phyloP scores from a whole-genome alignment of 2,329 filamentous ascomycete genomes.

The Ophiostoma sp. region DNA sequence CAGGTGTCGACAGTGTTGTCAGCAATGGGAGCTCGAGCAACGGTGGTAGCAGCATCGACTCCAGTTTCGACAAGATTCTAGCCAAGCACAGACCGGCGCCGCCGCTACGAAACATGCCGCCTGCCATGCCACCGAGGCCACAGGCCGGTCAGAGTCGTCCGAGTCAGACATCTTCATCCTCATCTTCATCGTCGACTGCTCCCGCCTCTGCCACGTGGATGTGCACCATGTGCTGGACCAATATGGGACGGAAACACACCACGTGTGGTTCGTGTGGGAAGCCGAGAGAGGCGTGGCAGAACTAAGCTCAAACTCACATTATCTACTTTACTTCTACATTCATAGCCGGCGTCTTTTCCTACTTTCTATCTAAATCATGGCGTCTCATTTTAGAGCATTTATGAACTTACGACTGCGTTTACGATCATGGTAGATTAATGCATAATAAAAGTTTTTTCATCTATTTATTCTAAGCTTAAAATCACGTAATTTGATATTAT shows the following conservation, averaged over 20 bases:
- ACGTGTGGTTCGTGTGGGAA: constrained; percentile 56
- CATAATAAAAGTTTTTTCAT: neutral
- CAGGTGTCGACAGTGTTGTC: neutral
- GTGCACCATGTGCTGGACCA: constrained; percentile 53
- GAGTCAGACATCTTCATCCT: neutral
- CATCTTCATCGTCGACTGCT: neutral
- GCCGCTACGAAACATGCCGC: neutral
- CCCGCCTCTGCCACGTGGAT: constrained; percentile 42
- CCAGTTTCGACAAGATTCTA: neutral
- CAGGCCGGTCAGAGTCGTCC: neutral
- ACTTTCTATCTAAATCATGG: neutral
- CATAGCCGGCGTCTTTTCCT: neutral
- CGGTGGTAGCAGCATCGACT: neutral
- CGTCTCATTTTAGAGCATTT: neutral
- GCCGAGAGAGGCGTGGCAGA: constrained; percentile 47
- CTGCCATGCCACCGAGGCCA: too few species aligned
- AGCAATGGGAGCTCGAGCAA: constrained; percentile 2
- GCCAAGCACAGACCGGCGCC: neutral
- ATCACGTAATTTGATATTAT: neutral
- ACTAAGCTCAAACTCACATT: neutral
- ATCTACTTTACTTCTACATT: neutral
- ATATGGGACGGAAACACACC: constrained; percentile 58
- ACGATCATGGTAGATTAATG: neutral
- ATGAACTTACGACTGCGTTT: neutral
- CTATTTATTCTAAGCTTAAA: neutral